phyloP scores from a whole-genome alignment of 805 yeast species.

The Isabelozyma pseudorhagii region DNA sequence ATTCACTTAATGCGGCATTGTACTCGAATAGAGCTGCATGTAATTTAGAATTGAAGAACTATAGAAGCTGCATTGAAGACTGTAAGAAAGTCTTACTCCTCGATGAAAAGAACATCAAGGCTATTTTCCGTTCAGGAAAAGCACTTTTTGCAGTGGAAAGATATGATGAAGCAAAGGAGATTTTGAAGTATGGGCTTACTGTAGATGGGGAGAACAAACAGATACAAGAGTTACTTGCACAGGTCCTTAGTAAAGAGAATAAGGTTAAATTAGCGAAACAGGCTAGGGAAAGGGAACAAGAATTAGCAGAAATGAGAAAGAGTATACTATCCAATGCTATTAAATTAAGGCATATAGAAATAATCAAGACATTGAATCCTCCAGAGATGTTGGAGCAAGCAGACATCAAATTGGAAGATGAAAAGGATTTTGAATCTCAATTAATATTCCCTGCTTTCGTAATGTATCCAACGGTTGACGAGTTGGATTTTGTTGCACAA shows the following conservation, averaged over 20 bases:
- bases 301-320: conserved; percentile 39
- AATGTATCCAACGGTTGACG: conserved; percentile 78
- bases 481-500: conserved; percentile 77
- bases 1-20: conserved; percentile 56
- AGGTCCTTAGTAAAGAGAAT: conserved; percentile 38
- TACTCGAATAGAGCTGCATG: conserved; percentile 87
- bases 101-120: conserved; percentile 75
- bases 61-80: conserved; percentile 81
- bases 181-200: conserved; percentile 61
- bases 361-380: conserved; percentile 49
- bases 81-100: conserved; percentile 65
- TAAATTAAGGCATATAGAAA: conserved; percentile 52
- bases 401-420: conserved; percentile 57
- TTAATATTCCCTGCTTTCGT: conserved; percentile 78
- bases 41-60: conserved; percentile 80
- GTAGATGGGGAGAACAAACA: conserved; percentile 61
- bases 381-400: conserved; percentile 54
- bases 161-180: conserved; percentile 67
- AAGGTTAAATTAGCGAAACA: conserved; percentile 23
- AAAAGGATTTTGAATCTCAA: conserved; percentile 69
- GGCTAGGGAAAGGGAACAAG: conserved; percentile 34
- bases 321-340: conserved; percentile 57
- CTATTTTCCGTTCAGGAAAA: conserved; percentile 78
- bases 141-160: conserved; percentile 71
- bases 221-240: conserved; percentile 43